These are phyloP conservation scores for Clitoria ternatea DNA, from an alignment of 306 rosid species.

Conservation along the genomic window DNA sequence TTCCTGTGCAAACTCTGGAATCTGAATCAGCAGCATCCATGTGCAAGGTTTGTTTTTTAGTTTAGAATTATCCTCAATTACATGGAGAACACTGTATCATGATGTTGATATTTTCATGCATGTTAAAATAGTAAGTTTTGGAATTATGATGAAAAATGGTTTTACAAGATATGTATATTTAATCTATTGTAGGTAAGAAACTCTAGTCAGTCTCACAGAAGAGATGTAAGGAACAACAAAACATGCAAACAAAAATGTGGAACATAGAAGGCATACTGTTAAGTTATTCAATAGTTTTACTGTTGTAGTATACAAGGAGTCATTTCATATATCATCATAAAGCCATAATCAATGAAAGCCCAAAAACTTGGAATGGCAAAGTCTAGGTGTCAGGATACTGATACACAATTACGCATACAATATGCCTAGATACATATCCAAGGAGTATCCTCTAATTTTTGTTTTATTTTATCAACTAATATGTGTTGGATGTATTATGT, in stretches of 20 bases:
- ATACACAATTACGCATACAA: neutral
- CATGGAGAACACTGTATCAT: neutral
- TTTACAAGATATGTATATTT: neutral
- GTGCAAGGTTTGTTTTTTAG: constrained; percentile 64
- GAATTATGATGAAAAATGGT: constrained; percentile 2
- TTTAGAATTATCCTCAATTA: neutral
- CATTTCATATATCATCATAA: neutral
- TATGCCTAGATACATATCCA: neutral
- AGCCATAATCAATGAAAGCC: neutral
- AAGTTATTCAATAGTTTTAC: neutral
- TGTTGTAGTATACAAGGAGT: neutral
- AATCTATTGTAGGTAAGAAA: neutral
- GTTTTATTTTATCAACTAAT: neutral
- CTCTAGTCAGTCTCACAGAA: neutral
- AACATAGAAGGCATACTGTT: neutral
- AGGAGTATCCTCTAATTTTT: neutral
- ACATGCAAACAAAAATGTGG: neutral
- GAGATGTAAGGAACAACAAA: neutral
- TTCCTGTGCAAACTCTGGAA: constrained; percentile 70
- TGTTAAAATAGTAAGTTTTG: neutral
- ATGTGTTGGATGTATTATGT: no score
- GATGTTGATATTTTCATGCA: constrained; percentile 11
- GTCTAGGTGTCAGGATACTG: neutral
- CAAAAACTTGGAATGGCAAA: neutral
- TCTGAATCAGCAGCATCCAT: constrained; percentile 97